Evolutionary conservation across 164 flowering plant genomes (phyloP).

Genomic region (Macadamia integrifolia): DNA sequence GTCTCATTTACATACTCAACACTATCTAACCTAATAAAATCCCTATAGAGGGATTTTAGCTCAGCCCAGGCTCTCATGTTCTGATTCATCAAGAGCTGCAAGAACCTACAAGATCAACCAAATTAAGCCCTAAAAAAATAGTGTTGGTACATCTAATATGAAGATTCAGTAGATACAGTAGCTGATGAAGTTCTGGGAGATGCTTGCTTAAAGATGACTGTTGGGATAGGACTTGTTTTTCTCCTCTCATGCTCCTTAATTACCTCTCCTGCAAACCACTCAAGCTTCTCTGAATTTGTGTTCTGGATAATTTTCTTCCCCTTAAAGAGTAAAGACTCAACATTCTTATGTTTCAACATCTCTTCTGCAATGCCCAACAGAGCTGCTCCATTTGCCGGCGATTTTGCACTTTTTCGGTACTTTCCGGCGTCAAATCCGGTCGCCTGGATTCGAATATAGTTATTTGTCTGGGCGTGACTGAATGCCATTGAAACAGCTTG

Average conservation of each 20-base stretch:
- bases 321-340: slow-evolving; percentile 45
- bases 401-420: neutral
- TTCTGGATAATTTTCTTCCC: slow-evolving; percentile 45
- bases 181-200: slow-evolving; percentile 57
- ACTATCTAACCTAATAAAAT: neutral
- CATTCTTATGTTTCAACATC: slow-evolving; percentile 51
- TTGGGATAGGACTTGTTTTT: slow-evolving; percentile 37
- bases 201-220: slow-evolving; percentile 44
- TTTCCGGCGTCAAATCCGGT: slow-evolving; percentile 7
- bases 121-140: too few species aligned
- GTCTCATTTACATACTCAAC: neutral
- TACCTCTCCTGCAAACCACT: slow-evolving; percentile 33
- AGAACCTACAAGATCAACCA: neutral
- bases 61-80: slow-evolving; percentile 3
- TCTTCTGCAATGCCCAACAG: slow-evolving; percentile 22
- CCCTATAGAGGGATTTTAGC: neutral
- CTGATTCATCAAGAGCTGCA: neutral
- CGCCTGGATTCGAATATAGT: slow-evolving; percentile 57
- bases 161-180: slow-evolving; percentile 24
- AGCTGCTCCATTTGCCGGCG: neutral
- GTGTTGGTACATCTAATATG: slow-evolving; percentile 4
- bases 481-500: slow-evolving; percentile 72
- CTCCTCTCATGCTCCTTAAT: slow-evolving; percentile 63
- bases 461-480: slow-evolving; percentile 26
- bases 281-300: slow-evolving; percentile 48